phyloP scores from a whole-genome alignment of 345 rosid species.

The Camelina laxa region DNA sequence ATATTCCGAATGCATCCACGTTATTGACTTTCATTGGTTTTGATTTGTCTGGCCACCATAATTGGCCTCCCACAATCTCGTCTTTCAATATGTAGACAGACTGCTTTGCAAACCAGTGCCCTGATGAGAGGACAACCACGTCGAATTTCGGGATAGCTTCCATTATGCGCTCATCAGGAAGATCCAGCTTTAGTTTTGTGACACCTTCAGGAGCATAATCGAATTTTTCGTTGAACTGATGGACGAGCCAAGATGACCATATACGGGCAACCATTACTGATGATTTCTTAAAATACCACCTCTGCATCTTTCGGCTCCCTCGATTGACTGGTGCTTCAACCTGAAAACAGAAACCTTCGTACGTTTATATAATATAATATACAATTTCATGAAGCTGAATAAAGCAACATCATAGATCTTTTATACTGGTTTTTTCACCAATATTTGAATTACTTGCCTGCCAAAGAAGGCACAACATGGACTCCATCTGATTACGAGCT shows the following conservation, averaged over 20 bases:
- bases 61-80: conserved; percentile 89
- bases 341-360: conserved; percentile 49
- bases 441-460: conserved; percentile 66
- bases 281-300: conserved; percentile 75
- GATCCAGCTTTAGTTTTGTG: conserved; percentile 87
- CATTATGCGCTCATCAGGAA: conserved; percentile 73
- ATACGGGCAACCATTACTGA: conserved; percentile 77
- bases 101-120: conserved; percentile 99
- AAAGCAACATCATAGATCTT: neutral
- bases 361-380: neutral
- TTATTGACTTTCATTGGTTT: conserved; percentile 76
- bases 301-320: conserved; percentile 88
- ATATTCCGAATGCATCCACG: conserved; percentile 85
- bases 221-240: conserved; percentile 59
- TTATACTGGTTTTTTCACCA: conserved; percentile 9
- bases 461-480: conserved; percentile 97
- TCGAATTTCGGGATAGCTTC: conserved; percentile 70
- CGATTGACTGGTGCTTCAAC: conserved; percentile 88
- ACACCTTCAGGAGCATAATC: conserved; percentile 79
- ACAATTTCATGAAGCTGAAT: neutral
- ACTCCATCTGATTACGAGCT: conserved; percentile 99
- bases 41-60: conserved; percentile 91
- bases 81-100: conserved; percentile 81
- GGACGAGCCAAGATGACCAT: conserved; percentile 99
- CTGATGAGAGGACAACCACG: conserved; percentile 85